Conservation (phyloP, 345 rosid species). For the Anastatica hierochuntica region DNA sequence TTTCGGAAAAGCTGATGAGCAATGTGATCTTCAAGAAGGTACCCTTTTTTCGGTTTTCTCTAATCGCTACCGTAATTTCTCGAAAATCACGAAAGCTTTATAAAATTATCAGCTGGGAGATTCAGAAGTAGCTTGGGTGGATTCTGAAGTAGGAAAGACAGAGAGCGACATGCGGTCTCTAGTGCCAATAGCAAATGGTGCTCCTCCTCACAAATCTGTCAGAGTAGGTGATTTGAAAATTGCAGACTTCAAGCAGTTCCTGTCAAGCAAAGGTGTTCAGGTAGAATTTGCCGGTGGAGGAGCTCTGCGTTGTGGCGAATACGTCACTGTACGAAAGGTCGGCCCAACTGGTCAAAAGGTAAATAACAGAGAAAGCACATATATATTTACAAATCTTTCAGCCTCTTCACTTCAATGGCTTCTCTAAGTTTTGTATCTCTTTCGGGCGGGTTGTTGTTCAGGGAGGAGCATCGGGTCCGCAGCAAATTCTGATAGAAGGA, state of each 20-base stretch:
- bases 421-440: background rate
- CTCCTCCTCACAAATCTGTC: conserved; percentile 74
- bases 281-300: conserved; percentile 94
- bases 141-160: conserved; percentile 82
- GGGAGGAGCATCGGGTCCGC: conserved; percentile 82
- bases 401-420: background rate
- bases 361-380: background rate
- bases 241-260: conserved; percentile 89
- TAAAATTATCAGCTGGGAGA: conserved; percentile 59
- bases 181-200: conserved; percentile 46
- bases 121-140: conserved; percentile 87
- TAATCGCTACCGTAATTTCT: no score
- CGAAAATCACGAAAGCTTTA: no score
- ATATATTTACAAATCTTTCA: no score
- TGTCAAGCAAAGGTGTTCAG: conserved; percentile 89
- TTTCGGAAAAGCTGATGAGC: conserved; percentile 93
- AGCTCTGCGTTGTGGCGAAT: conserved; percentile 87
- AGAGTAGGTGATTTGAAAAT: conserved; percentile 87
- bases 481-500: conserved; percentile 86
- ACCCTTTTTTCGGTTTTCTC: background rate
- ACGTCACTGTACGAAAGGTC: conserved; percentile 75
- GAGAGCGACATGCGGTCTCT: conserved; percentile 57
- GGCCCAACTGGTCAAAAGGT: conserved; percentile 78
- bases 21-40: conserved; percentile 94
- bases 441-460: conserved; percentile 8